Evolutionary conservation across 75 land plant species (phyloP).

Genomic region (Cunninghamia lanceolata): DNA sequence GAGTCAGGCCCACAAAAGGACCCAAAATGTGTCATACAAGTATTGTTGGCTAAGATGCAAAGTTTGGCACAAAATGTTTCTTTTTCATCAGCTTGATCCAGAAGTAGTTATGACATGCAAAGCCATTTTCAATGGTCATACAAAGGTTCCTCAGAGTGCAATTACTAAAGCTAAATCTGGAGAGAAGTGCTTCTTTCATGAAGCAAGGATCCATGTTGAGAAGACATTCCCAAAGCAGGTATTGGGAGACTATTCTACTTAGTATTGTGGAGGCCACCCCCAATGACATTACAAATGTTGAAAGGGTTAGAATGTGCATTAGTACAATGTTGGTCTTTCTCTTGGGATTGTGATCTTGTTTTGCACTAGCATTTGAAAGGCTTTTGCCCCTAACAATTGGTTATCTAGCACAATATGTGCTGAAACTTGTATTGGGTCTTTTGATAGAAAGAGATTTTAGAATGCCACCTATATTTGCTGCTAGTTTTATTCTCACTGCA

Average conservation of each 20-base stretch:
- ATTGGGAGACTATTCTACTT: too few relatives aligned
- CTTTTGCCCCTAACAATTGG: constrained; percentile 89
- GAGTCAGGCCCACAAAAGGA: too few relatives aligned
- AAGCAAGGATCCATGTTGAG: too few relatives aligned
- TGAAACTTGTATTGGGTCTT: constrained; percentile 83
- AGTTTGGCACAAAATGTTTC: constrained; percentile 38
- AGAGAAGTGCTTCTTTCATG: constrained; percentile 11
- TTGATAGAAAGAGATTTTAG: constrained; percentile 63
- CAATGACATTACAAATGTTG: too few relatives aligned
- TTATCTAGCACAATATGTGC: constrained; percentile 73
- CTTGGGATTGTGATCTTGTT: too few relatives aligned
- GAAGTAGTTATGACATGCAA: constrained; percentile 28
- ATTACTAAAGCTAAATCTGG: constrained; percentile 9
- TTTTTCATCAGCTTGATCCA: constrained; percentile 19
- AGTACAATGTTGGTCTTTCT: too few relatives aligned
- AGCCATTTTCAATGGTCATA: constrained; percentile 6
- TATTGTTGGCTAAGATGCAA: constrained; percentile 31
- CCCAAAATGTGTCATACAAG: constrained; percentile 45
- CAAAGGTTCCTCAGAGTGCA: constrained; percentile 9
- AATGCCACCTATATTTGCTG: constrained; percentile 65
- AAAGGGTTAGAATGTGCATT: too few relatives aligned
- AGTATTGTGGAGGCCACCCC: too few relatives aligned
- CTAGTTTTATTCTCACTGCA: constrained; percentile 87
- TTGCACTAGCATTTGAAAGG: too few relatives aligned
- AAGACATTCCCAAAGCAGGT: too few relatives aligned